Evolutionary conservation across 1,284 basidiomycete species (phyloP).

Genomic region (Naganishia sp.): DNA sequence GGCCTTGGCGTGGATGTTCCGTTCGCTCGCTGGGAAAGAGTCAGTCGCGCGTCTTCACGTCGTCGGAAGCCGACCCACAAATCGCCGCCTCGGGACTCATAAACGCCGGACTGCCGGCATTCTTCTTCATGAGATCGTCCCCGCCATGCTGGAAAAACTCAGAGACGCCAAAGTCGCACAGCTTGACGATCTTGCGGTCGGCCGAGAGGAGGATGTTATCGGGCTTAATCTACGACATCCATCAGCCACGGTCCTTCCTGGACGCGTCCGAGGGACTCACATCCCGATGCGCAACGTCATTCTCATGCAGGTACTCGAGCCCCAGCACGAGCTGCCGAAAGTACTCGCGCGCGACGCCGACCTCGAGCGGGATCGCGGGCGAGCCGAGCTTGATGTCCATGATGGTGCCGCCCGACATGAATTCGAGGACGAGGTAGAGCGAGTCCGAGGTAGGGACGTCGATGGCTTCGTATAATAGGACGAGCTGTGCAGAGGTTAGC

Average conservation of each 20-base stretch:
- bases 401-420: slow-evolving; percentile 57
- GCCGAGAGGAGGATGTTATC: slow-evolving; percentile 59
- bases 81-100: slow-evolving; percentile 57
- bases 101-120: slow-evolving; percentile 60
- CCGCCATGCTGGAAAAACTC: slow-evolving; percentile 57
- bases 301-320: slow-evolving; percentile 59
- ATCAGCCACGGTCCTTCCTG: not conserved
- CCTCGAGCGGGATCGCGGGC: slow-evolving; percentile 42
- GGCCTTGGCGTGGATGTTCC: slow-evolving; percentile 54
- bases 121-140: slow-evolving; percentile 55
- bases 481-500: slow-evolving; percentile 53
- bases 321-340: slow-evolving; percentile 60
- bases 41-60: not conserved
- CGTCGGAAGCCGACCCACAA: slow-evolving; percentile 16
- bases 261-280: not conserved
- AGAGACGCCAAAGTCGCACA: slow-evolving; percentile 62
- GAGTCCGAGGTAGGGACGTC: slow-evolving; percentile 59
- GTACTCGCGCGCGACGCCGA: slow-evolving; percentile 53
- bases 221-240: slow-evolving; percentile 55
- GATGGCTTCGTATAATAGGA: slow-evolving; percentile 60
- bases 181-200: slow-evolving; percentile 58
- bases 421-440: slow-evolving; percentile 59
- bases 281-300: slow-evolving; percentile 59
- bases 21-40: slow-evolving; percentile 34
- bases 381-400: slow-evolving; percentile 54